A percentile compares a stretch with the other conserved stretches of the same genome.
Evolutionary conservation across 2,329 filamentous ascomycete species (phyloP).

Genomic region (Penicillium sp.): DNA sequence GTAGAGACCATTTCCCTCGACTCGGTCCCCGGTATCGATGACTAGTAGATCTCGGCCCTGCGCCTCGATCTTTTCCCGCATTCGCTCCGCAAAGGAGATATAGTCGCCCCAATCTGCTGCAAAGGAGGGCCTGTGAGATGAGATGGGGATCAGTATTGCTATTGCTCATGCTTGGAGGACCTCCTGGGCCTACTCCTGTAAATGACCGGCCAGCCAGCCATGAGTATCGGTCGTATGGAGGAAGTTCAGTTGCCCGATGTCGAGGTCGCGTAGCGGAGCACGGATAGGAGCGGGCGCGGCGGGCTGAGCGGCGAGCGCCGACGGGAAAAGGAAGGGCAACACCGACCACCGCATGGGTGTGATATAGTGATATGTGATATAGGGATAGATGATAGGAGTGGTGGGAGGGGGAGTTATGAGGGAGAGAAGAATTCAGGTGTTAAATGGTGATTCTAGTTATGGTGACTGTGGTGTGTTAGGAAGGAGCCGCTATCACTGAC

Average conservation of each 20-base stretch:
- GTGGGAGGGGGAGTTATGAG: no score
- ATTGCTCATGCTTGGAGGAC: no score
- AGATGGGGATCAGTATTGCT: constrained; percentile 31
- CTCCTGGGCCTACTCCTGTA: constrained; percentile 71
- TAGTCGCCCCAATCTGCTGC: constrained; percentile 98
- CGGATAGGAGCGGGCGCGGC: constrained; percentile 76
- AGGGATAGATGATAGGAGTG: background rate
- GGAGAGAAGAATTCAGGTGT: no score
- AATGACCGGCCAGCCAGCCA: constrained; percentile 92
- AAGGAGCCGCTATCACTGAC: no score
- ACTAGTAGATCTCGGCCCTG: constrained; percentile 83
- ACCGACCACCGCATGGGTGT: constrained; percentile 20
- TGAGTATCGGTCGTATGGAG: constrained; percentile 96
- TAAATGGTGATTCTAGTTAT: no score
- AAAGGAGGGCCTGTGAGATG: constrained; percentile 71
- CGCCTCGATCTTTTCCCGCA: constrained; percentile 77
- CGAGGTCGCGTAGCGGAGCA: constrained; percentile 80
- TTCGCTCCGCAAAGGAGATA: constrained; percentile 84
- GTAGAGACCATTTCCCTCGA: constrained; percentile 94
- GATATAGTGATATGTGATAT: background rate
- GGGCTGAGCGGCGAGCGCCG: constrained; percentile 68
- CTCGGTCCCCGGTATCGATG: constrained; percentile 90
- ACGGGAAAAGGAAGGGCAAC: constrained; percentile 31
- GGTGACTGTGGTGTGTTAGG: no score
- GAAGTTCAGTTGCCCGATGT: constrained; percentile 95